Evolutionary conservation across 257 asterid species (phyloP).

Genomic region (Dorcoceras hygrometricum): DNA sequence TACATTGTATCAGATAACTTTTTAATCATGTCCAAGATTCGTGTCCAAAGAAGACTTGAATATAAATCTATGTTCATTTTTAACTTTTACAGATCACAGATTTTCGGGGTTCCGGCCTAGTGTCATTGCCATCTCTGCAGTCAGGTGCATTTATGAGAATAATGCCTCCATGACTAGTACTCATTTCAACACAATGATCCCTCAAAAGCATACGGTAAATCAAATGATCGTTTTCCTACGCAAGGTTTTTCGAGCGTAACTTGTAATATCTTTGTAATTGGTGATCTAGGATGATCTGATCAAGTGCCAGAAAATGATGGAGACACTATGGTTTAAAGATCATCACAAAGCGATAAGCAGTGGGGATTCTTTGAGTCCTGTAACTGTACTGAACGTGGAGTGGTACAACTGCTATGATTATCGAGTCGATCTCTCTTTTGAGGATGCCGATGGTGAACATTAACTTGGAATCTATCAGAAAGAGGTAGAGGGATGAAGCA

Average conservation of each 20-base stretch:
- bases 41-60: too few relatives aligned
- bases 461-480: constrained; percentile 24
- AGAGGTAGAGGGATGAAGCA: constrained; percentile 47
- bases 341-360: constrained; percentile 1
- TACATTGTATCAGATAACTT: too few relatives aligned
- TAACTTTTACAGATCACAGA: constrained; percentile 39
- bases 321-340: constrained; percentile 23
- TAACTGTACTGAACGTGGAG: constrained; percentile 48
- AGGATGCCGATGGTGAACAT: constrained; percentile 1
- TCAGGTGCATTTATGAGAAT: constrained; percentile 29
- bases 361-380: constrained; percentile 47
- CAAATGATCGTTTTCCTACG: too few relatives aligned
- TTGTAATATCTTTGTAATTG: background rate
- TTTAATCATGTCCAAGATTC: too few relatives aligned
- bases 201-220: constrained; percentile 49
- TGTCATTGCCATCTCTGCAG: constrained; percentile 46
- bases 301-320: constrained; percentile 42
- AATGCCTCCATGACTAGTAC: constrained; percentile 20
- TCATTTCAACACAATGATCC: constrained; percentile 33
- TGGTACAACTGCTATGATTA: constrained; percentile 19
- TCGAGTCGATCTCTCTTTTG: constrained; percentile 11
- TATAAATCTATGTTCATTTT: too few relatives aligned
- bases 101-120: constrained; percentile 53
- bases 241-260: background rate
- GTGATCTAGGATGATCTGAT: constrained; percentile 42